phyloP scores from a whole-genome alignment of 208 protist genomes.

The Leishmania mexicana region DNA sequence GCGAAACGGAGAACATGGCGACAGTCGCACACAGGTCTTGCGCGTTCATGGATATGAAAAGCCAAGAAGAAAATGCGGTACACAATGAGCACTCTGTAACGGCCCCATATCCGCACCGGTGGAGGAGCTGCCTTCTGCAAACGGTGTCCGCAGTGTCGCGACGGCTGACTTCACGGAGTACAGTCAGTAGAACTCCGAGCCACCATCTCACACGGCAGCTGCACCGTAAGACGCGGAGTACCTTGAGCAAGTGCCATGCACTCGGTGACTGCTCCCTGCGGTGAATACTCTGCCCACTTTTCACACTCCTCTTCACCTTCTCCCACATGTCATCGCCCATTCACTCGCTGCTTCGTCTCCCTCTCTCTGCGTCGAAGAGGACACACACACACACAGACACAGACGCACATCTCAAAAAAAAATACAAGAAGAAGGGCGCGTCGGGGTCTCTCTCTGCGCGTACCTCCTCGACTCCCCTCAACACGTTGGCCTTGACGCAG shows the following conservation, averaged over 20 bases:
- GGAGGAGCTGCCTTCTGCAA: not conserved
- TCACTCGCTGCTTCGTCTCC: not conserved
- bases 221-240: not conserved
- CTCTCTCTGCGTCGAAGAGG: not conserved
- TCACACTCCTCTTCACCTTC: not conserved
- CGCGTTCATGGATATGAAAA: not conserved
- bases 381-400: not conserved
- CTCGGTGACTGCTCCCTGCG: not conserved
- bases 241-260: not conserved
- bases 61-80: not conserved
- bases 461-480: not conserved
- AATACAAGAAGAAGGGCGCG: not conserved
- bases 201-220: not conserved
- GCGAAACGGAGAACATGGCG: not conserved
- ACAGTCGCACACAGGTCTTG: not conserved
- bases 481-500: not conserved
- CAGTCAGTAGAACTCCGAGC: not conserved
- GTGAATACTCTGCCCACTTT: no score
- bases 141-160: not conserved
- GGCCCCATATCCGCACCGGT: not conserved
- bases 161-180: not conserved
- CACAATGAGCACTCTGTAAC: not conserved
- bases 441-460: not conserved
- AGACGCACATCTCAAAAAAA: not conserved
- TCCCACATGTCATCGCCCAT: no score